Conservation (phyloP, 1,284 basidiomycete genomes). For the Polyporus tsugae region DNA sequence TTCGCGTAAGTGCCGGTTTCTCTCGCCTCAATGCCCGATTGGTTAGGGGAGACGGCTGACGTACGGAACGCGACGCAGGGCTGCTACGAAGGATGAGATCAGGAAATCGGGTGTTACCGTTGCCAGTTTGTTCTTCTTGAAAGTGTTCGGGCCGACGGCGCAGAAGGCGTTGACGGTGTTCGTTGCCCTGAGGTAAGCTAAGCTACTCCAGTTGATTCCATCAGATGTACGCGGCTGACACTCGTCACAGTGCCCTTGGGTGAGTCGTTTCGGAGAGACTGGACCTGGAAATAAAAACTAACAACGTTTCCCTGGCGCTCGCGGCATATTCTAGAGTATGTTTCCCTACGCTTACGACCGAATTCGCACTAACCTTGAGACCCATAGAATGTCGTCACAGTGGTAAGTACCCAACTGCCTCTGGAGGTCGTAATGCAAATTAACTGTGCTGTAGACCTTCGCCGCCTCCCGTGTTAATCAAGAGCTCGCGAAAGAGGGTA, state of each 20-base stretch:
- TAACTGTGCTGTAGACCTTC: conserved; percentile 35
- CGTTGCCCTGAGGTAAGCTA: conserved; percentile 55
- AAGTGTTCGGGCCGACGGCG: conserved; percentile 66
- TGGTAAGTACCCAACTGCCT: conserved; percentile 30
- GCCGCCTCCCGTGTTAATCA: conserved; percentile 42
- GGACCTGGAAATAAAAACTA: not conserved
- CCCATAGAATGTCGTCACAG: conserved; percentile 40
- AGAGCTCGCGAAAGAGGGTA: conserved; percentile 56
- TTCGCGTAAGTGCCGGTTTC: conserved; percentile 63
- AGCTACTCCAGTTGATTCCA: not conserved
- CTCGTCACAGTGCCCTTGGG: conserved; percentile 37
- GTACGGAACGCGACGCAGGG: conserved; percentile 36
- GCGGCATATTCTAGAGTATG: conserved; percentile 18
- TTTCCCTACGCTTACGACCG: conserved; percentile 48
- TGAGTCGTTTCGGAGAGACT: conserved; percentile 21
- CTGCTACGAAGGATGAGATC: conserved; percentile 72
- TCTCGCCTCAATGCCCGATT: too few species aligned
- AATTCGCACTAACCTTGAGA: not conserved
- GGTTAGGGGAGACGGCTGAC: not conserved
- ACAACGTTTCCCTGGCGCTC: not conserved
- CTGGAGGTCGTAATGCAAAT: too few species aligned
- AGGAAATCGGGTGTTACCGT: conserved; percentile 63
- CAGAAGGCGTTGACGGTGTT: conserved; percentile 70
- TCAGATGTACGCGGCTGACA: conserved; percentile 2
- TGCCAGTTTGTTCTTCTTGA: conserved; percentile 74